A percentile compares a stretch with the other conserved stretches of the same genome.
Evolutionary conservation across 192 early-diverging fungal species (phyloP).

Genomic region (Neocallimastix lanati): DNA sequence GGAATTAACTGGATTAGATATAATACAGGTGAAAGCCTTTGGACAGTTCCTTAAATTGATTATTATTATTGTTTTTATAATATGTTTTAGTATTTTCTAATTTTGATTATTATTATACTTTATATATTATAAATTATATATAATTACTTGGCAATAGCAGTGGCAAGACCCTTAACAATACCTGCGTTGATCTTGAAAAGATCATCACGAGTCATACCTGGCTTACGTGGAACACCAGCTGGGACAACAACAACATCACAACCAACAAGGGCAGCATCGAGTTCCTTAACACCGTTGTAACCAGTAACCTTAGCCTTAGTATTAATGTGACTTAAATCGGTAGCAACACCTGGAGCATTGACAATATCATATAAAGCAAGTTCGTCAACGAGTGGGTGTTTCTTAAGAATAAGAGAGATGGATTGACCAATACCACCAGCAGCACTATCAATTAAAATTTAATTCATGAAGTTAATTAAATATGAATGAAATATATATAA

Average conservation of each 20-base stretch:
- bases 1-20: slow-evolving; percentile 51
- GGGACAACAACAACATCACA: slow-evolving; percentile 39
- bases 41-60: slow-evolving; percentile 23
- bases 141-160: slow-evolving; percentile 32
- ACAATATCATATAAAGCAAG: slow-evolving; percentile 44
- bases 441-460: not conserved
- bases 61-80: slow-evolving; percentile 3
- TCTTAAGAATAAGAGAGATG: slow-evolving; percentile 39
- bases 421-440: slow-evolving; percentile 47
- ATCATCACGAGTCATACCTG: slow-evolving; percentile 53
- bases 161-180: slow-evolving; percentile 33
- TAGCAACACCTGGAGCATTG: slow-evolving; percentile 43
- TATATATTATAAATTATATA: not conserved
- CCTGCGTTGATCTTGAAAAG: slow-evolving; percentile 53
- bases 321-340: slow-evolving; percentile 48
- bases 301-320: slow-evolving; percentile 29
- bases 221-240: slow-evolving; percentile 46
- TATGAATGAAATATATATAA: no score
- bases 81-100: no score
- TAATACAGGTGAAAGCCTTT: slow-evolving; percentile 40
- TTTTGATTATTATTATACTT: no score
- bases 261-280: slow-evolving; percentile 26
- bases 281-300: slow-evolving; percentile 26
- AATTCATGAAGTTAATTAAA: no score
- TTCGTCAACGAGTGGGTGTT: slow-evolving; percentile 27